Evolutionary conservation across 2,329 filamentous ascomycete genomes (phyloP).

Genomic region (Furcasterigmium furcatum): DNA sequence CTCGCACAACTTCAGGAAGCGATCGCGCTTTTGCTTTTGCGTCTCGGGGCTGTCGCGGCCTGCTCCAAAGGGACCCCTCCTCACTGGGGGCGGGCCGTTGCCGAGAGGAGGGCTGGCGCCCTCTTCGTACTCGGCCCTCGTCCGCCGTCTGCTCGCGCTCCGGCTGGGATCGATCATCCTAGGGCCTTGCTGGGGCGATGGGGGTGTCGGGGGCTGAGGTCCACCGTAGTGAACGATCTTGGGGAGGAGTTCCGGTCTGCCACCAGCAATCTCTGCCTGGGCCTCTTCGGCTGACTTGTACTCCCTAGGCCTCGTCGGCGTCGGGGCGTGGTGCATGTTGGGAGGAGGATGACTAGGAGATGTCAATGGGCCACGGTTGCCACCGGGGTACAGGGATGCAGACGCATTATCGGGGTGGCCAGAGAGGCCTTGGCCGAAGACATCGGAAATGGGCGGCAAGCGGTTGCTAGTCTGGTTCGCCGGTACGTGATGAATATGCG

Average conservation of each 20-base stretch:
- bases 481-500: conserved; percentile 87
- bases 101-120: conserved; percentile 83
- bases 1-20: conserved; percentile 83
- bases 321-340: conserved; percentile 42
- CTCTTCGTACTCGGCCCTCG: conserved; percentile 89
- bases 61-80: conserved; percentile 72
- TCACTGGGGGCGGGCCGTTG: conserved; percentile 60
- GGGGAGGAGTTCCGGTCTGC: conserved; percentile 87
- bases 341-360: conserved; percentile 72
- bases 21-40: conserved; percentile 82
- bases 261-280: conserved; percentile 83
- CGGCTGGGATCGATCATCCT: conserved; percentile 46
- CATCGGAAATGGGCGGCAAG: conserved; percentile 89
- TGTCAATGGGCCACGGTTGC: conserved; percentile 66
- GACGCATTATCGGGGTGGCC: conserved; percentile 54
- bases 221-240: conserved; percentile 95
- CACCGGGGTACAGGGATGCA: conserved; percentile 53
- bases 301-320: conserved; percentile 69
- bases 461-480: conserved; percentile 88
- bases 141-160: conserved; percentile 68
- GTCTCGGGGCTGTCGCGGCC: conserved; percentile 81
- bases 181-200: conserved; percentile 65
- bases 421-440: conserved; percentile 79
- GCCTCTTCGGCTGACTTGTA: conserved; percentile 96
- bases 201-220: conserved; percentile 89